phyloP scores from a whole-genome alignment of 2,329 filamentous ascomycete species.

The Fusarium goolgardi region DNA sequence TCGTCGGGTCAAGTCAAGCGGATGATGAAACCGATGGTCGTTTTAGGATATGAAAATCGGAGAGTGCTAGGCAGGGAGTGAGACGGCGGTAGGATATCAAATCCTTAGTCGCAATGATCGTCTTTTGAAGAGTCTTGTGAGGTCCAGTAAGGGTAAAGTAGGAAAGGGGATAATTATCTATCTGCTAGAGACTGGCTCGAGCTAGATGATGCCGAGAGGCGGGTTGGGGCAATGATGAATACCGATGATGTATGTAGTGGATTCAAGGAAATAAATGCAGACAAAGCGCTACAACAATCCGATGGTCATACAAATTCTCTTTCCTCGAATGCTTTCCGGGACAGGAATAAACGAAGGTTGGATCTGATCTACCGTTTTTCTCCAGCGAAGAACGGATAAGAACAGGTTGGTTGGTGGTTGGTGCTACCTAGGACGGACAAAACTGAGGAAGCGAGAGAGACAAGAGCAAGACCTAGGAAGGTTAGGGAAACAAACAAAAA shows the following conservation, averaged over 20 bases:
- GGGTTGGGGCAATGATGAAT: slow-evolving; percentile 37
- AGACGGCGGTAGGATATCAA: slow-evolving; percentile 45
- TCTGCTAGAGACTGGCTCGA: slow-evolving; percentile 45
- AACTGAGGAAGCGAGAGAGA: slow-evolving; percentile 35
- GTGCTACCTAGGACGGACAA: slow-evolving; percentile 26
- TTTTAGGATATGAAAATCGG: slow-evolving; percentile 24
- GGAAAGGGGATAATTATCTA: slow-evolving; percentile 21
- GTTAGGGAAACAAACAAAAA: slow-evolving; percentile 31
- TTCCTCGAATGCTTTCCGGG: slow-evolving; percentile 7
- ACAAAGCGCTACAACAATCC: slow-evolving; percentile 28
- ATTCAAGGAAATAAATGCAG: slow-evolving; percentile 40
- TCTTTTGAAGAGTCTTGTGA: slow-evolving; percentile 16
- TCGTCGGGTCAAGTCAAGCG: slow-evolving; percentile 18
- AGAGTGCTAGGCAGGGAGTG: slow-evolving; percentile 29
- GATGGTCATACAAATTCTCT: slow-evolving; percentile 14
- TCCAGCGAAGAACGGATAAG: slow-evolving; percentile 37
- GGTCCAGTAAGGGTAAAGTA: slow-evolving; percentile 9
- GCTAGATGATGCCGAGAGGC: slow-evolving; percentile 32
- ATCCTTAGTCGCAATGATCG: slow-evolving; percentile 38
- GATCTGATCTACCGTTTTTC: slow-evolving; percentile 33
- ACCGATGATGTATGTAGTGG: slow-evolving; percentile 30
- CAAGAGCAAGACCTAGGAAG: slow-evolving; percentile 13
- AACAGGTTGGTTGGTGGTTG: slow-evolving; percentile 18
- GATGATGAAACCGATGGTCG: slow-evolving; percentile 40
- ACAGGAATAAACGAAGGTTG: slow-evolving; percentile 43